A percentile compares a stretch with the other conserved stretches of the same genome.
phyloP scores from a whole-genome alignment of 225 moss, liverwort and hornwort species.

The Anthoceros angustus region DNA sequence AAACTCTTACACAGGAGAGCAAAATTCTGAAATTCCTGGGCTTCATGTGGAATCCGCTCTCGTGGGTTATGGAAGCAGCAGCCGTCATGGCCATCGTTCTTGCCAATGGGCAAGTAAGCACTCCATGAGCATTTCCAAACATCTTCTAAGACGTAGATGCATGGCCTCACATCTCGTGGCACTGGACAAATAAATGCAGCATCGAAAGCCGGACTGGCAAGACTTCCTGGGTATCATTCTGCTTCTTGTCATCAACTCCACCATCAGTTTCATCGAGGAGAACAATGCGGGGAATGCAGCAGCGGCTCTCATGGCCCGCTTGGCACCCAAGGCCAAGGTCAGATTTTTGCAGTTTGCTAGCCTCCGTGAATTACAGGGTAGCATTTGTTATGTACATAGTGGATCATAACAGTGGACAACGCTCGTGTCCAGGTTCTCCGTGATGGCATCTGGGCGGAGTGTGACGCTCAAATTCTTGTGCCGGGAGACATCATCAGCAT shows the following conservation, averaged over 20 bases:
- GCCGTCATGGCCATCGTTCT: constrained; percentile 1
- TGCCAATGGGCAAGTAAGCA: constrained; percentile 1
- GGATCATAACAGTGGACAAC: too few relatives aligned
- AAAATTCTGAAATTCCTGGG: constrained; percentile 1
- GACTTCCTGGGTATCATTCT: constrained; percentile 3
- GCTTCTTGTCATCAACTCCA: not conserved
- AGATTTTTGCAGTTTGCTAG: not conserved
- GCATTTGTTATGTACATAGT: too few relatives aligned
- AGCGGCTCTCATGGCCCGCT: not conserved
- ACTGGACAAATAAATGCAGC: not conserved
- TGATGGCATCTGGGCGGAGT: constrained; percentile 21
- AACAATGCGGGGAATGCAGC: not conserved
- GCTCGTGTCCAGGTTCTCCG: constrained; percentile 14
- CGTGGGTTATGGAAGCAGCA: not conserved
- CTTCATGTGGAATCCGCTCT: constrained; percentile 4
- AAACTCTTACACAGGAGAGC: not conserved
- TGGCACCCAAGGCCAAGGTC: not conserved
- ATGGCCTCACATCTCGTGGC: not conserved
- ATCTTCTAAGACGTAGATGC: not conserved
- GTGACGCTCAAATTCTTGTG: constrained; percentile 17
- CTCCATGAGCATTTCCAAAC: not conserved
- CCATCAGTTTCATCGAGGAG: not conserved
- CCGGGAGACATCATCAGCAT: constrained; percentile 26
- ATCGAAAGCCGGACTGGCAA: not conserved
- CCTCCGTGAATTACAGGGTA: not conserved